Percentiles rank a stretch among this genome's conserved stretches.
phyloP scores from a whole-genome alignment of 2,329 filamentous ascomycete genomes.

The Stromatinia cepivora region DNA sequence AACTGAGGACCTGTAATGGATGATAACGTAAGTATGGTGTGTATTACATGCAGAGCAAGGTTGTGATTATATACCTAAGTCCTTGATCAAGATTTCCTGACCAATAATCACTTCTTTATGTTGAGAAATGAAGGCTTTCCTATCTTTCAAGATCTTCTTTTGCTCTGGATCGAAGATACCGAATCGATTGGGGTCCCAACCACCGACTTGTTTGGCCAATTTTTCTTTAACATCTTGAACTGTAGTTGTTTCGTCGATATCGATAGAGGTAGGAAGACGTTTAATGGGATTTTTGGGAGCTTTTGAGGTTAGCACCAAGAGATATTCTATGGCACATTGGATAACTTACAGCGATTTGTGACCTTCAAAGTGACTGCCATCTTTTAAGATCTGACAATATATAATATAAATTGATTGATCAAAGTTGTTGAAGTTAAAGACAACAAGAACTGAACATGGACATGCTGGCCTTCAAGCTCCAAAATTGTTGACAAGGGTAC shows the following conservation, averaged over 20 bases:
- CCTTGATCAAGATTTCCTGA: conserved; percentile 79
- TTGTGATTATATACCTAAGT: conserved; percentile 66
- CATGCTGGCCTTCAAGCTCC: neutral
- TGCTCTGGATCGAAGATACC: conserved; percentile 61
- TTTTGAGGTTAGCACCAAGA: conserved; percentile 23
- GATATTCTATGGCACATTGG: neutral
- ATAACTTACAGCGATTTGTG: conserved; percentile 20
- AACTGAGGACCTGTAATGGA: conserved; percentile 72
- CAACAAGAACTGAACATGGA: neutral
- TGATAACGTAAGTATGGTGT: neutral
- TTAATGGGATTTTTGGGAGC: conserved; percentile 40
- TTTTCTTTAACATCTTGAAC: conserved; percentile 60
- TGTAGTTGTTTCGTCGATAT: conserved; percentile 49
- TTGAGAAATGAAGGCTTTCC: conserved; percentile 53
- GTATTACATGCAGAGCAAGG: neutral
- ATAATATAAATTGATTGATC: neutral
- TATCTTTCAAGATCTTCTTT: conserved; percentile 64
- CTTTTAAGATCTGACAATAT: neutral
- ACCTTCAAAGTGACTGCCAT: conserved; percentile 25
- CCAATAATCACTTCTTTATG: conserved; percentile 51
- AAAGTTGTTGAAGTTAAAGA: conserved; percentile 3
- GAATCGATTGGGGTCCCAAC: conserved; percentile 60
- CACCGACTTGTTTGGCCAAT: conserved; percentile 53
- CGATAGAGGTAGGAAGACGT: conserved; percentile 56
- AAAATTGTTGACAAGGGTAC: conserved; percentile 13